Conservation (phyloP, 768 basidiomycete species). For the Multifurca ochricompacta region DNA sequence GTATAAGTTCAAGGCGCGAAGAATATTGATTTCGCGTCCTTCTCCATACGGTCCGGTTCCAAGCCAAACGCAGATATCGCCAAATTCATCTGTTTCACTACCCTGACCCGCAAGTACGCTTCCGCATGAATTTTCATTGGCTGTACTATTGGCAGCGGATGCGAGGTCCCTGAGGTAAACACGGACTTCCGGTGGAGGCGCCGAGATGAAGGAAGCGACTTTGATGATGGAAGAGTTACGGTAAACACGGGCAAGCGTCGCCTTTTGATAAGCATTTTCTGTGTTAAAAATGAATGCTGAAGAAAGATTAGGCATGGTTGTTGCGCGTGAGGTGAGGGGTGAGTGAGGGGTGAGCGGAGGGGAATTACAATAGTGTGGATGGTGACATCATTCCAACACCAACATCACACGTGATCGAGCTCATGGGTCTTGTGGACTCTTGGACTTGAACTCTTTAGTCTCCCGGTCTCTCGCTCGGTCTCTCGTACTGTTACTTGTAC, state of each 20-base stretch:
- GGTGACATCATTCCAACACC: background rate
- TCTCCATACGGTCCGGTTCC: conserved; percentile 34
- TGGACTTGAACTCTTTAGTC: no score
- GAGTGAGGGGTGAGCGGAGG: no score
- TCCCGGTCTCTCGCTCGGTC: no score
- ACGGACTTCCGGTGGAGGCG: conserved; percentile 11
- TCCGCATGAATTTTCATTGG: conserved; percentile 36
- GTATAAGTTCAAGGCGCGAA: conserved; percentile 26
- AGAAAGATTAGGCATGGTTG: conserved; percentile 8
- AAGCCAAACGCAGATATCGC: conserved; percentile 47
- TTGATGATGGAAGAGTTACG: conserved; percentile 17
- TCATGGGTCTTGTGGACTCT: background rate
- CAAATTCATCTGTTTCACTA: conserved; percentile 52
- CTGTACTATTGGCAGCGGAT: conserved; percentile 32
- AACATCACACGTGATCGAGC: background rate
- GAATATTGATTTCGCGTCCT: conserved; percentile 28
- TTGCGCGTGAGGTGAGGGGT: no score
- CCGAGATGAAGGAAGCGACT: conserved; percentile 13
- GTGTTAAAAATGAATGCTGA: conserved; percentile 12
- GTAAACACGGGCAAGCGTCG: conserved; percentile 16
- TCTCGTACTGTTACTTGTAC: no score
- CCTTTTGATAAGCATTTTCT: conserved; percentile 15
- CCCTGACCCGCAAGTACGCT: conserved; percentile 45
- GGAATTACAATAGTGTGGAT: background rate
- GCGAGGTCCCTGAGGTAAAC: conserved; percentile 29